phyloP scores from a whole-genome alignment of 371 early-diverging fungal genomes.

The Mortierella polycephala region DNA sequence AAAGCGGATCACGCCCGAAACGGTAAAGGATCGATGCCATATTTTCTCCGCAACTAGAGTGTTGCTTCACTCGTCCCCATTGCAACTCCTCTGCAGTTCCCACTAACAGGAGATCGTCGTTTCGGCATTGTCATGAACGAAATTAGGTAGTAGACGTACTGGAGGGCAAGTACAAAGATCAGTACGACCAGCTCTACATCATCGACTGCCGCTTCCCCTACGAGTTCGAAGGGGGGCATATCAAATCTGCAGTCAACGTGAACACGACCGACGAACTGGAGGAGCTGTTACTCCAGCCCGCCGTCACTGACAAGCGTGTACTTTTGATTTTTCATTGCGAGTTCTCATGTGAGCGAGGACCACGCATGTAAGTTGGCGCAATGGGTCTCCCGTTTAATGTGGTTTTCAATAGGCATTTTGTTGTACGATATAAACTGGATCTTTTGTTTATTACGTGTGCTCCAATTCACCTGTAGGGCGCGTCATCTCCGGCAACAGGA shows the following conservation, averaged over 20 bases:
- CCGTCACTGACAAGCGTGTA: constrained; percentile 49
- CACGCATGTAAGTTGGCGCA: constrained; percentile 66
- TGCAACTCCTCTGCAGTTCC: too few species aligned
- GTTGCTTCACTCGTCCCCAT: too few species aligned
- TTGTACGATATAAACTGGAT: neutral
- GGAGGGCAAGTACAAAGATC: constrained; percentile 55
- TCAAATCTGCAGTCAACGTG: constrained; percentile 78
- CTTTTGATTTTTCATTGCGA: constrained; percentile 94
- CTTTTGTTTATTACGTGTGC: neutral
- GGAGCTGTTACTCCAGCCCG: constrained; percentile 52
- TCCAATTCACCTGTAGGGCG: constrained; percentile 61
- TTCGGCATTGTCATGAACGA: neutral
- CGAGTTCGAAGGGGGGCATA: constrained; percentile 93
- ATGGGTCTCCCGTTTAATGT: too few species aligned
- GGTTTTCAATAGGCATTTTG: neutral
- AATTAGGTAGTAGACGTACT: constrained; percentile 57
- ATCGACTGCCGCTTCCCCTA: constrained; percentile 91
- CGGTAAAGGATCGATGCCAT: constrained; percentile 11
- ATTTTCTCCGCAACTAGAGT: too few species aligned
- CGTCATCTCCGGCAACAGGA: constrained; percentile 80
- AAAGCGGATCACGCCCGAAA: constrained; percentile 35
- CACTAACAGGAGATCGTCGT: too few species aligned
- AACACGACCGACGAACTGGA: constrained; percentile 64
- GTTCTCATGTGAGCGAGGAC: constrained; percentile 87
- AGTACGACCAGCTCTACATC: constrained; percentile 67